These are phyloP conservation scores for Colletotrichum sp. DNA, from an alignment of 2,329 filamentous ascomycete genomes.

Conservation along the genomic window DNA sequence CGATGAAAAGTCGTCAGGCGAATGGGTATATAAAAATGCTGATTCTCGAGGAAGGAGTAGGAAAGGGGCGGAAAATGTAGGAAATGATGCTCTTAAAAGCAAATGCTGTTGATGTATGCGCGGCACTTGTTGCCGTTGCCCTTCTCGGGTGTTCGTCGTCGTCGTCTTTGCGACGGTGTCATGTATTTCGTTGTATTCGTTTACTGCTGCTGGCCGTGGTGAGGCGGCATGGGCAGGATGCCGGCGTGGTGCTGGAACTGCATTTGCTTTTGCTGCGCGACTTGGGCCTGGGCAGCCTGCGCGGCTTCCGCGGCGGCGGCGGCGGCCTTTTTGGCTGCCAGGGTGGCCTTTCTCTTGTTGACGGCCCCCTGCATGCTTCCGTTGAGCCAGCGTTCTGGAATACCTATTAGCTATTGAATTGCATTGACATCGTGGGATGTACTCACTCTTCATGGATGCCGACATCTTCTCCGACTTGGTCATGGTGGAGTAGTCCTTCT, in stretches of 20 bases:
- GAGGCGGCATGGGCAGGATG: neutral
- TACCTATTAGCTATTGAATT: constrained; percentile 27
- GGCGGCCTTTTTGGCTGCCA: constrained; percentile 62
- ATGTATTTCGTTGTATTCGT: neutral
- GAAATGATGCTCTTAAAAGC: neutral
- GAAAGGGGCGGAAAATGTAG: neutral
- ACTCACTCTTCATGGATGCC: constrained; percentile 68
- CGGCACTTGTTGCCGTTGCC: neutral
- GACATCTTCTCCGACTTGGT: constrained; percentile 72
- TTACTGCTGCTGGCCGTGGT: neutral
- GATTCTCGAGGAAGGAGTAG: neutral
- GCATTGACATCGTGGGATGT: neutral
- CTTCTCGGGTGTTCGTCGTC: neutral
- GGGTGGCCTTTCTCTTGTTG: constrained; percentile 64
- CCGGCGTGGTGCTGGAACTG: constrained; percentile 10
- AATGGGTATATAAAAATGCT: constrained; percentile 14
- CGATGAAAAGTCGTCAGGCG: neutral
- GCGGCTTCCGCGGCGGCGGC: constrained; percentile 38
- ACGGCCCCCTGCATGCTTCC: constrained; percentile 67
- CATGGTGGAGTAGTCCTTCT: constrained; percentile 66
- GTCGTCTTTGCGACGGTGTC: neutral
- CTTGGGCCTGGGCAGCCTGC: neutral
- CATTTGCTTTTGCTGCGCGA: neutral
- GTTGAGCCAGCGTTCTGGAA: constrained; percentile 61
- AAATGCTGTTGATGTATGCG: neutral